Base-by-base conservation (phyloP, 2,329 filamentous ascomycete species). In the Xylariaceae sp. region DNA sequence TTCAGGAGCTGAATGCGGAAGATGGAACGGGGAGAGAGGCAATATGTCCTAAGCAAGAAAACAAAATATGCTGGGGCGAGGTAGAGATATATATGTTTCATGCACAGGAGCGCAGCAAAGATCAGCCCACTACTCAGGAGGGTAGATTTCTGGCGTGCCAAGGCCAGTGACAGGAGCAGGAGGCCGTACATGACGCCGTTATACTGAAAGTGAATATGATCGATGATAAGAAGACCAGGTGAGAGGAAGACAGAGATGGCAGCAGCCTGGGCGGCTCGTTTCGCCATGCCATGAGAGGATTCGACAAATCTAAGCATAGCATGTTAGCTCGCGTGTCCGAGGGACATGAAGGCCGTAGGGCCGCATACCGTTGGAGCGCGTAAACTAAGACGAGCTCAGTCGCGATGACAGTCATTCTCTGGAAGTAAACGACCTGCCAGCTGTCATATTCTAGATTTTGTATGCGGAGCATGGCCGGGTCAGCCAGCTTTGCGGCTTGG, bases 51-150 rank as follows among this genome's bases (percentile, higher is more conserved):
- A n/a, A 97, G 81, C 9, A 99, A 81, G 70, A 88, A 97, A 59
- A 97, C 88, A 67, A 97, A 96, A 74, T 96, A 99, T 23, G 94
- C 94, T 3, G 94, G 92, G 1, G 93, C 92, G 21, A 99, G 82
- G 72, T 99, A 99, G 30, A 97, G 86, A 72, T 97, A 96, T 62
- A 99, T 97, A 72, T 99, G 94, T 77, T 99, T 99, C 75, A 97
- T 85, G 76, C 93, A 97, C 47, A 99, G 75, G 41, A 99, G 77
- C 1, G 82, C 81, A 2, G 93, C 92, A 71, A 97, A 99, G 6
- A 92, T 73, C 2, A 96, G 76, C 0, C 92, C 94, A 63, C 92
- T 94, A 39, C 79, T 77, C 10, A 97, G 80, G 27, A 94, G 77
- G 0, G 89, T 89, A 2, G 87, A 87, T 67, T 83, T 84, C 64